A percentile compares a stretch with the other conserved stretches of the same genome.
phyloP scores from a whole-genome alignment of 495 filamentous ascomycete genomes.

The Parathielavia appendiculata region DNA sequence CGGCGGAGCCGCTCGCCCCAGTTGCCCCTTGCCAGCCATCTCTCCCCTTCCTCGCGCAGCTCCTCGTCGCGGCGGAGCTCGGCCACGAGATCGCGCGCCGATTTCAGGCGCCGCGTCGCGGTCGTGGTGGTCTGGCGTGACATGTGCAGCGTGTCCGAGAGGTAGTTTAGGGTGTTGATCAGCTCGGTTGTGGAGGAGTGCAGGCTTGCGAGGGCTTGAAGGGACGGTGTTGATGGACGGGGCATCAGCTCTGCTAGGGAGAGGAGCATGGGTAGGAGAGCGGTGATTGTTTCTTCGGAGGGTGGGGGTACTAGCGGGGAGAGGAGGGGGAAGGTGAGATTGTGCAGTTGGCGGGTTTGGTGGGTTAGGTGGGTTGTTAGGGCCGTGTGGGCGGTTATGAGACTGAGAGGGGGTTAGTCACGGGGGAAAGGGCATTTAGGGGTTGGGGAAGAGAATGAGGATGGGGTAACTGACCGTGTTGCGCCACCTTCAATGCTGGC shows the following conservation, averaged over 20 bases:
- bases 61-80: constrained; percentile 82
- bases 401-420: constrained; percentile 42
- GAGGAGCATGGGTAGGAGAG: constrained; percentile 59
- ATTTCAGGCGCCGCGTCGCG: constrained; percentile 68
- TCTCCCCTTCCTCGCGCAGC: constrained; percentile 67
- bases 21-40: constrained; percentile 72
- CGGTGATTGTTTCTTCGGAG: constrained; percentile 57
- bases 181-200: constrained; percentile 70
- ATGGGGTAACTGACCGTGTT: constrained; percentile 54
- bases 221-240: constrained; percentile 47
- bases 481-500: constrained; percentile 73
- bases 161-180: constrained; percentile 69
- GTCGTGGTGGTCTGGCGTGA: constrained; percentile 77
- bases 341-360: constrained; percentile 76
- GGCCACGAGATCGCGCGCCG: constrained; percentile 71
- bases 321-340: constrained; percentile 69
- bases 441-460: constrained; percentile 1
- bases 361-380: constrained; percentile 78
- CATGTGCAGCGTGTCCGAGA: constrained; percentile 93
- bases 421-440: neutral
- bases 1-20: constrained; percentile 71
- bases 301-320: constrained; percentile 51
- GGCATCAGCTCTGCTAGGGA: constrained; percentile 52
- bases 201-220: constrained; percentile 54
- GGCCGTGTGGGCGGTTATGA: constrained; percentile 83